Conservation (phyloP, 2,329 filamentous ascomycete genomes). For the Exophiala bonariae region DNA sequence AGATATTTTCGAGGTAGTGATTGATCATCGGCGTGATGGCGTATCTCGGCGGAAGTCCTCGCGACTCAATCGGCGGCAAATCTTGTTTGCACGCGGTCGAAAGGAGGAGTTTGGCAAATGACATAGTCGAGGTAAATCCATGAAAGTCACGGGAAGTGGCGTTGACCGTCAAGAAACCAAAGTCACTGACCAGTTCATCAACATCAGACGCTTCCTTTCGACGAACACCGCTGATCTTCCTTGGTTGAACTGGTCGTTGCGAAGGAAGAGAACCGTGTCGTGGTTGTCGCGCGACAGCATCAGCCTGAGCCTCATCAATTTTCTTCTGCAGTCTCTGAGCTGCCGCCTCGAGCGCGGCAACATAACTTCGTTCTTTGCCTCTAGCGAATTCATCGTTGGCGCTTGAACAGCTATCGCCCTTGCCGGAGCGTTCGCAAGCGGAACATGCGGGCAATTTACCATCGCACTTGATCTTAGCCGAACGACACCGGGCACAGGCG, state of each 20-base stretch:
- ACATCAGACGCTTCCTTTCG: slow-evolving; percentile 78
- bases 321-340: slow-evolving; percentile 84
- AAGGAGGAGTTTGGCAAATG: slow-evolving; percentile 83
- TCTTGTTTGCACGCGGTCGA: slow-evolving; percentile 76
- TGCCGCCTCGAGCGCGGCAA: slow-evolving; percentile 87
- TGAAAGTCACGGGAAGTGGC: slow-evolving; percentile 93
- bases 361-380: slow-evolving; percentile 95
- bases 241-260: slow-evolving; percentile 32
- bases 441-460: slow-evolving; percentile 94
- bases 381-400: slow-evolving; percentile 94
- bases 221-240: slow-evolving; percentile 39
- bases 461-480: slow-evolving; percentile 97
- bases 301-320: slow-evolving; percentile 49
- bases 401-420: slow-evolving; percentile 83
- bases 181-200: slow-evolving; percentile 88
- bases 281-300: slow-evolving; percentile 56
- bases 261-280: slow-evolving; percentile 25
- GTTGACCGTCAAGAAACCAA: slow-evolving; percentile 92
- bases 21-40: slow-evolving; percentile 70
- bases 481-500: slow-evolving; percentile 78
- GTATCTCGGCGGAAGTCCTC: slow-evolving; percentile 70
- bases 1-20: slow-evolving; percentile 82
- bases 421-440: slow-evolving; percentile 88
- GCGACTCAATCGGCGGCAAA: slow-evolving; percentile 60
- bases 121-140: slow-evolving; percentile 83